Percentiles rank a stretch among this genome's conserved stretches.
These are phyloP conservation scores for Coemansia sp. DNA, from an alignment of 192 early-diverging fungal genomes.

Conservation along the genomic window DNA sequence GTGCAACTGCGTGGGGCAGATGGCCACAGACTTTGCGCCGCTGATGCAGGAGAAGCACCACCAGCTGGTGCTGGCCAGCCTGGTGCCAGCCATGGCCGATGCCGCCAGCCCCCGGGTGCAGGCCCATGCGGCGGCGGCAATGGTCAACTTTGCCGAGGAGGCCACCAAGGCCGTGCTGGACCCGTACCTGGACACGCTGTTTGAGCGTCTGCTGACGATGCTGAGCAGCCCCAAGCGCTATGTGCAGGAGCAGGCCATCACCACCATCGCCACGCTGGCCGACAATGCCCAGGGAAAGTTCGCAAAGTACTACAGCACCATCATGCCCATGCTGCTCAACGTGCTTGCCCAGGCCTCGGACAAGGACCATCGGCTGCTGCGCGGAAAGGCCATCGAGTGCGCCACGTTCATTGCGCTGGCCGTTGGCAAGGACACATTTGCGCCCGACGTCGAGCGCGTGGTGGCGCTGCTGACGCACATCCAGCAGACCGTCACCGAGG, in stretches of 20 bases:
- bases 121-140: constrained; percentile 90
- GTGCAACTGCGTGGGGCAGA: constrained; percentile 95
- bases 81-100: constrained; percentile 90
- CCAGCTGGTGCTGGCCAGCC: constrained; percentile 64
- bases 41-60: constrained; percentile 74
- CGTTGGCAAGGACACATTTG: constrained; percentile 88
- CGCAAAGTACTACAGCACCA: constrained; percentile 84
- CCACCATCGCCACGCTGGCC: constrained; percentile 94
- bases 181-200: constrained; percentile 88
- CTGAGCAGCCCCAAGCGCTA: constrained; percentile 84
- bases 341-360: constrained; percentile 80
- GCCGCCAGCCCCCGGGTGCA: constrained; percentile 81
- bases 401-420: constrained; percentile 91
- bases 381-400: constrained; percentile 98
- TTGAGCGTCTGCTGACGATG: constrained; percentile 81
- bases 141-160: constrained; percentile 98
- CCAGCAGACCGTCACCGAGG: constrained; percentile 79
- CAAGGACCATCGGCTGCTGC: constrained; percentile 86
- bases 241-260: constrained; percentile 99
- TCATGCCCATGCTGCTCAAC: constrained; percentile 96
- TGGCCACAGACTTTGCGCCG: constrained; percentile 95
- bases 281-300: constrained; percentile 93
- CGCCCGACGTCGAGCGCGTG: constrained; percentile 74
- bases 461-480: constrained; percentile 76
- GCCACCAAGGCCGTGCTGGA: constrained; percentile 78